Percentiles rank a stretch among this genome's conserved stretches.
Evolutionary conservation across 306 rosid genomes (phyloP).

Genomic region (Hylodesmum podocarpum): DNA sequence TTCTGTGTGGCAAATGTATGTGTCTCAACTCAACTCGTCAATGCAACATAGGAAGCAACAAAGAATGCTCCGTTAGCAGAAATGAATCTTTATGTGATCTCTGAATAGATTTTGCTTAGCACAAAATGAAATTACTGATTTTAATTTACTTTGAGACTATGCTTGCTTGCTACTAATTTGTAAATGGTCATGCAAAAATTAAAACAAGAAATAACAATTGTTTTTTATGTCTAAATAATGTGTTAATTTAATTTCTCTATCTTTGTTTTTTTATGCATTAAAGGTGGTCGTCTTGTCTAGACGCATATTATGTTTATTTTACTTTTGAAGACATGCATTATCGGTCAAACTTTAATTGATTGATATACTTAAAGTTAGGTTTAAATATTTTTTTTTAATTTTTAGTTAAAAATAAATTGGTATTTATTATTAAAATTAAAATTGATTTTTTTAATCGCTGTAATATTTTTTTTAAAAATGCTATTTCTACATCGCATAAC

Average conservation of each 20-base stretch:
- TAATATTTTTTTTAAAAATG: no score
- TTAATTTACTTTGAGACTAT: neutral
- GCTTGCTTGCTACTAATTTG: neutral
- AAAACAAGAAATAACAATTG: neutral
- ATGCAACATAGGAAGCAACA: constrained; percentile 1
- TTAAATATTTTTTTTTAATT: no score
- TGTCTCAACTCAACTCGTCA: constrained; percentile 19
- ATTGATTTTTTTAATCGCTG: no score
- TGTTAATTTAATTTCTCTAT: neutral
- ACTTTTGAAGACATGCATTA: no score
- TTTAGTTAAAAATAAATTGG: no score
- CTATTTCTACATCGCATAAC: no score
- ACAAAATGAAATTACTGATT: neutral
- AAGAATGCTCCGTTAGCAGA: neutral
- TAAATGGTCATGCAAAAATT: neutral
- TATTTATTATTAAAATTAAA: no score
- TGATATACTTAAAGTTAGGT: no score
- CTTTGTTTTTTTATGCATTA: neutral
- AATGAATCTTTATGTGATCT: constrained; percentile 1
- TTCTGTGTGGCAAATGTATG: neutral
- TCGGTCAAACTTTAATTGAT: no score
- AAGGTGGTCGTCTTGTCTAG: neutral
- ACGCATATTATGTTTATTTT: no score
- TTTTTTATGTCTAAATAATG: neutral
- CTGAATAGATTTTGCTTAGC: neutral